phyloP scores from a whole-genome alignment of 1,139 yeast genomes.

The Pichia sp. region DNA sequence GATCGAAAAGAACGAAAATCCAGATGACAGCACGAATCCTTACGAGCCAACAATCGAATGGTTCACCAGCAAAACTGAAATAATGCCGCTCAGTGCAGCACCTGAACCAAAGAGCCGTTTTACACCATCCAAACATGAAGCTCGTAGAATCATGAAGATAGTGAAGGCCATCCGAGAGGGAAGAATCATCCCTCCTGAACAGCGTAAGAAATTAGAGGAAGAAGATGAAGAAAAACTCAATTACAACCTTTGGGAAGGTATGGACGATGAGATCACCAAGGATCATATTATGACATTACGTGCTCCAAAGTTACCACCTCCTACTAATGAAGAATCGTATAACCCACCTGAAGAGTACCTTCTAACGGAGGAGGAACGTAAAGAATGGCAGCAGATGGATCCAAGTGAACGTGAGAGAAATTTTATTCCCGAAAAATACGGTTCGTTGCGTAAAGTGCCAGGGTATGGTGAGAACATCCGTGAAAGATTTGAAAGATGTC shows the following conservation, averaged over 20 bases:
- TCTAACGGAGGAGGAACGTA: conserved; percentile 70
- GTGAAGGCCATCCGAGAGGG: conserved; percentile 97
- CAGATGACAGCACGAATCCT: conserved; percentile 77
- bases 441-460: conserved; percentile 84
- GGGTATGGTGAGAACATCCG: conserved; percentile 82
- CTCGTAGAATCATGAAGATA: conserved; percentile 91
- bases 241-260: conserved; percentile 84
- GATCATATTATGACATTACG: conserved; percentile 86
- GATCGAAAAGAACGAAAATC: conserved; percentile 78
- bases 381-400: conserved; percentile 66
- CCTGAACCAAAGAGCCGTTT: conserved; percentile 98
- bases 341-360: conserved; percentile 97
- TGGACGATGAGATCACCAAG: conserved; percentile 49
- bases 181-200: conserved; percentile 71
- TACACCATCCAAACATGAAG: conserved; percentile 95
- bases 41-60: conserved; percentile 94
- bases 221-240: conserved; percentile 40
- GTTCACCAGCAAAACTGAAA: conserved; percentile 81
- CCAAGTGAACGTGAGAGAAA: conserved; percentile 76
- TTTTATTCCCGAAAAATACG: conserved; percentile 78
- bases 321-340: conserved; percentile 93
- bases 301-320: conserved; percentile 95
- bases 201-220: conserved; percentile 46
- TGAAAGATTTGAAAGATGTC: conserved; percentile 89
- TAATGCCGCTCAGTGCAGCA: conserved; percentile 88